Evolutionary conservation across 306 rosid genomes (phyloP).

Genomic region (Gleditsia sinensis): DNA sequence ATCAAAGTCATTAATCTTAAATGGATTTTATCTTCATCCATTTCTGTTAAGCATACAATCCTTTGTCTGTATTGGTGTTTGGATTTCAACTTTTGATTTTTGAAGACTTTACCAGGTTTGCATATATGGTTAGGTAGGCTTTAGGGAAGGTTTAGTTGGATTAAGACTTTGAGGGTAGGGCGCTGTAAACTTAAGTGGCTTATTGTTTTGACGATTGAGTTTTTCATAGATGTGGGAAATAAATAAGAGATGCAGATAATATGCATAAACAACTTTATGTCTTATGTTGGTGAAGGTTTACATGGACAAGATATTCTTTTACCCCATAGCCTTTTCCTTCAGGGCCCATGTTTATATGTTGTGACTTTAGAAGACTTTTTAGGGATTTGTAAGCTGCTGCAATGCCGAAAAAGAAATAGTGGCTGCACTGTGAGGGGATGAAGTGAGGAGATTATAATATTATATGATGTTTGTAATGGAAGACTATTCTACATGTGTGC

Average conservation of each 20-base stretch:
- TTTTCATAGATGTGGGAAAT: background rate
- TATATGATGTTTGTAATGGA: background rate
- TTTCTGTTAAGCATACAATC: background rate
- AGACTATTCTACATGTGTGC: conserved; percentile 5
- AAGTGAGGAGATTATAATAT: background rate
- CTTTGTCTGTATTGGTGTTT: background rate
- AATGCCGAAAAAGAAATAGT: conserved; percentile 5
- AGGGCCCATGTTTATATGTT: background rate
- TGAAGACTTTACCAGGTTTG: background rate
- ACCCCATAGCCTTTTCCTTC: background rate
- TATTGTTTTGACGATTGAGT: background rate
- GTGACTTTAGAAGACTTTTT: background rate
- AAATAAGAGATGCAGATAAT: background rate
- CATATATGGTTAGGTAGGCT: background rate
- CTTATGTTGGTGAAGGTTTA: background rate
- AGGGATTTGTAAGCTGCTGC: background rate
- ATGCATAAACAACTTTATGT: background rate
- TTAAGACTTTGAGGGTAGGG: background rate
- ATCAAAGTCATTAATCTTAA: background rate
- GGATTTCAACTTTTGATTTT: conserved; percentile 5
- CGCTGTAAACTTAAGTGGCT: background rate
- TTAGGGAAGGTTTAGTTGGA: background rate
- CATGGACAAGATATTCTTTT: background rate
- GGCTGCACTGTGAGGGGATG: background rate
- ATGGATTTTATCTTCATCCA: conserved; percentile 6